Base-by-base conservation (phyloP, 345 rosid species). In the Hibiscus tridactylites region DNA sequence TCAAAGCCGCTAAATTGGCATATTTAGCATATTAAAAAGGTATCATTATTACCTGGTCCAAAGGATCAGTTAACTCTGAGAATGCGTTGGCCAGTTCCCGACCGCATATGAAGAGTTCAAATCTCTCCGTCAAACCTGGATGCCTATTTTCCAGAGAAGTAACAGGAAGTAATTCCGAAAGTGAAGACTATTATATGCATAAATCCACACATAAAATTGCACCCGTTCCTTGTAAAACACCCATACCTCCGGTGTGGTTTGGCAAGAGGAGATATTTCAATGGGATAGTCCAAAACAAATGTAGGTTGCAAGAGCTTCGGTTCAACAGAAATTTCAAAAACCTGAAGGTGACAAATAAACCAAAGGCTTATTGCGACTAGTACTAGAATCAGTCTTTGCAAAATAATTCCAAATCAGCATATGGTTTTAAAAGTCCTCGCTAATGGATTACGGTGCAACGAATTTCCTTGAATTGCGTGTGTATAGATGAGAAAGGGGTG, bases 71-170 rank as follows among this genome's bases (percentile, higher is more conserved):
- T 78, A 90, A 77, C 83, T 91, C 98, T 59, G 96, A 91, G 74
- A 94, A 94, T 79, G 96, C 97, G 68, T 94, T 94, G 65, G 97
- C 99, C 83, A 91, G 76, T 82, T 94, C 99, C 54, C 97, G 95
- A 68, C 99, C 97, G 29, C 97, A 90, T 9, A 94, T 88, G 82
- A 94, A 94, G 70, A 94, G 93, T 82, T 94, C 97, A 74, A 94
- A 94, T 83, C 96, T 88, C 84, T 91, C 99, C 8, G 97, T 88
- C 87, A 94, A 88, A 74, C 96, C 85, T 73, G 76, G 75, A 69
- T 65, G 78, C 70, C 96, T 91, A 73, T 61, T 71, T 63, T 62
- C 17, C 68, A 49, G 72, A 74, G 54, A 31, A 68, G 17, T 28
- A 68, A 33, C 46, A 59, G 10, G 17, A 44, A 44, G 78, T 31